Evolutionary conservation across 768 basidiomycete species (phyloP).

Genomic region (Phylloporus rhodoxanthus): DNA sequence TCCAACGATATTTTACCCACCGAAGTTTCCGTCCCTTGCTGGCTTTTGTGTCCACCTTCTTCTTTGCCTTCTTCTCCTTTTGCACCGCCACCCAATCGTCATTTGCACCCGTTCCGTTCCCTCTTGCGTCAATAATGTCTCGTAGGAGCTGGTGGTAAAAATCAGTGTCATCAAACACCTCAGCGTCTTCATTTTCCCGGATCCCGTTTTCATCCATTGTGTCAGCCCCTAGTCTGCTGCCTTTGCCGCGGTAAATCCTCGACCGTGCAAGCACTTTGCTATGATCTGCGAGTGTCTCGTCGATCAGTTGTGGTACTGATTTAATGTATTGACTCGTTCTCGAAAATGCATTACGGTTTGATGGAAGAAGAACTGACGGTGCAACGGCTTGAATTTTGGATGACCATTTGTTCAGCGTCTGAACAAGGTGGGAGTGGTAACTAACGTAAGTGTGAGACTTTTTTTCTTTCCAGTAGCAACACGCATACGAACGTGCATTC

Average conservation of each 20-base stretch:
- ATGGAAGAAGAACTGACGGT: slow-evolving; percentile 65
- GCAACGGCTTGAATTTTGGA: slow-evolving; percentile 91
- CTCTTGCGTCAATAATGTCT: slow-evolving; percentile 77
- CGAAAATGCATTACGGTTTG: slow-evolving; percentile 65
- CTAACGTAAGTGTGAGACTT: slow-evolving; percentile 20
- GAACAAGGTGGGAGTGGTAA: slow-evolving; percentile 66
- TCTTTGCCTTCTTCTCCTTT: slow-evolving; percentile 67
- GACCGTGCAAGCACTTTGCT: slow-evolving; percentile 60
- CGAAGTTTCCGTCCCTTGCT: slow-evolving; percentile 93
- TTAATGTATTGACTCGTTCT: slow-evolving; percentile 51
- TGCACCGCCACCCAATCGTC: slow-evolving; percentile 63
- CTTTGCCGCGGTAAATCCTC: slow-evolving; percentile 48
- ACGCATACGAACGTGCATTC: slow-evolving; percentile 46
- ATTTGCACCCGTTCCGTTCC: slow-evolving; percentile 38
- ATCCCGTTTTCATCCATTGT: slow-evolving; percentile 31
- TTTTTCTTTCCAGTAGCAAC: not conserved
- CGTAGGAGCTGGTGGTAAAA: slow-evolving; percentile 90
- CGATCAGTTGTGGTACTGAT: slow-evolving; percentile 69
- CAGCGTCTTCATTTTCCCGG: slow-evolving; percentile 34
- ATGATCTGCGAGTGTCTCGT: slow-evolving; percentile 61
- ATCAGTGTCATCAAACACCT: slow-evolving; percentile 83
- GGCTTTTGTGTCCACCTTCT: slow-evolving; percentile 91
- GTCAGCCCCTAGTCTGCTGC: slow-evolving; percentile 35
- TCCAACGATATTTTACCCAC: slow-evolving; percentile 34
- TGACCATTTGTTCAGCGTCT: slow-evolving; percentile 91